Base-by-base conservation (phyloP, 23 red algal genomes). In the Gracilaria domingensis region DNA sequence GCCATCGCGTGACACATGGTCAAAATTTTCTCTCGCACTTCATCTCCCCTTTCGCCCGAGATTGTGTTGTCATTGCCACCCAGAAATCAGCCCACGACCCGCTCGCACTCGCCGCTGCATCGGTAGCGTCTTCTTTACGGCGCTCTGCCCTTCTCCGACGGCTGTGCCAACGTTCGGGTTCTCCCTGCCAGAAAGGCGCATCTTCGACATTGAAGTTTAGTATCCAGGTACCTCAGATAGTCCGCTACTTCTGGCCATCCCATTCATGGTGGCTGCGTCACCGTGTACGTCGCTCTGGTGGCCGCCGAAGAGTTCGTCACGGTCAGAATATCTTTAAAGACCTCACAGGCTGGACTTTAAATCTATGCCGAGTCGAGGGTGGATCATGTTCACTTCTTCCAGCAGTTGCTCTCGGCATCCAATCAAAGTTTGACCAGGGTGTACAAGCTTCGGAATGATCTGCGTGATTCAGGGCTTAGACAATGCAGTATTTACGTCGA, bases 11-110 rank as follows among this genome's bases (percentile, higher is more conserved):
- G 25, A 25, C 60, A 20, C 60, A 70, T 62, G 50, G 64, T 73
- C 67, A 73, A 87, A 48, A 48, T 87, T 42, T 87, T 87, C 83
- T 87, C 83, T 44, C 83, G 83, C 29, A 75, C 83, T 37, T 64
- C 66, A 38, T 87, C 83, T 44, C 83, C 69, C 11, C 39, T 87
- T 14, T 87, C 69, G 23, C n/a, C n/a, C n/a, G n/a, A n/a, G n/a
- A n/a, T n/a, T n/a, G n/a, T n/a, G n/a, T n/a, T n/a, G n/a, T n/a
- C 66, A 2, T 39, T 66, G 8, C 69, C 47, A 12, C 44, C 33
- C 9, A 32, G 58, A 34, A 26, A 65, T 36, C 65, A 48, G 34
- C 51, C 78, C 4, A 58, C 35, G 49, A 32, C 49, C 28, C 51
- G 66, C 11, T 24, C 83, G 26, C 38, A 56, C 29, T 66, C 48